A percentile compares a stretch with the other conserved stretches of the same genome.
These are phyloP conservation scores for Salix exigua DNA, from an alignment of 345 rosid genomes.

Conservation along the genomic window DNA sequence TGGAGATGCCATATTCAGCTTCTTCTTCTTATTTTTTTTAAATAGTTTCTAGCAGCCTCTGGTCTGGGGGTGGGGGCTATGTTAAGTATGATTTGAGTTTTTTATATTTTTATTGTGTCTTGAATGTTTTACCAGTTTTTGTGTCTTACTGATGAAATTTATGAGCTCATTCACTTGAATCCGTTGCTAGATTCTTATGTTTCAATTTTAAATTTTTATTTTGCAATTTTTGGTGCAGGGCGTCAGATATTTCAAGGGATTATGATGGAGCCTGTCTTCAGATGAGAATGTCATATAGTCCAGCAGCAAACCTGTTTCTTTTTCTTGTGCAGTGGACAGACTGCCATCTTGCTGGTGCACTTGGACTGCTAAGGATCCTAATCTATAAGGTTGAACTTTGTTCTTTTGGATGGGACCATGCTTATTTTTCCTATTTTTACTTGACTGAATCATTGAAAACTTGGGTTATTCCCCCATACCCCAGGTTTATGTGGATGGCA, in stretches of 20 bases:
- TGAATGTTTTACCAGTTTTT: background rate
- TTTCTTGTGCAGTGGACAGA: constrained; percentile 73
- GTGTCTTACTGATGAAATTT: background rate
- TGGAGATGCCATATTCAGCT: background rate
- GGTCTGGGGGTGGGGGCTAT: background rate
- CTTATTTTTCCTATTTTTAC: background rate
- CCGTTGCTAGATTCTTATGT: background rate
- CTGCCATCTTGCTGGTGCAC: constrained; percentile 61
- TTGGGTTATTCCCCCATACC: background rate
- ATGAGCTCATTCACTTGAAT: background rate
- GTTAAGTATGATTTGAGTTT: background rate
- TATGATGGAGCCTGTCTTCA: constrained; percentile 69
- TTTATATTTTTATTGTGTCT: background rate
- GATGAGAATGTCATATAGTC: constrained; percentile 73
- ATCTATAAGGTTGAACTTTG: constrained; percentile 49
- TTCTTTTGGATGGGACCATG: background rate
- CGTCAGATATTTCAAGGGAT: constrained; percentile 56
- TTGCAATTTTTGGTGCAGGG: constrained; percentile 37
- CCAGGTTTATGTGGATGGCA: constrained; percentile 71
- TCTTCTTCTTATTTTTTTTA: no score
- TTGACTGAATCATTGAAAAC: background rate
- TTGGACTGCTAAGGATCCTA: constrained; percentile 58
- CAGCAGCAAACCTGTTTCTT: constrained; percentile 62
- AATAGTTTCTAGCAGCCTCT: background rate
- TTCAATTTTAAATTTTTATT: background rate